Evolutionary conservation across 805 yeast genomes (phyloP), one percentile per base, ranked within the genome.

Genomic region (Tetrapisispora pingtungensis): DNA sequence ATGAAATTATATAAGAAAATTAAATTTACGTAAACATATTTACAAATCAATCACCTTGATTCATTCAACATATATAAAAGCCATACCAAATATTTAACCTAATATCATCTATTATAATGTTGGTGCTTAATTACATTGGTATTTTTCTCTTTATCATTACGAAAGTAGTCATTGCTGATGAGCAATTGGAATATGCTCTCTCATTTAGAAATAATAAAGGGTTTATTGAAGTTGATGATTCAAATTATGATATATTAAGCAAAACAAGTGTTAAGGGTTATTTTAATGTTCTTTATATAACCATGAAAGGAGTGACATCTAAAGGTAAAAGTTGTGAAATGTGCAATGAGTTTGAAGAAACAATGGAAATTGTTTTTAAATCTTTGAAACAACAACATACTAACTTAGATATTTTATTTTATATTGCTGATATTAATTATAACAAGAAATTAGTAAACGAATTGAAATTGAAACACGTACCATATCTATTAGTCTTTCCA

Each of bases 401-500:
- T 1, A 58, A 60, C 5, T 56, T 53, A 47, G 58, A 65, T 28
- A 61, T 77, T 13, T 68, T 69, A 54, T 72, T 80, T 56, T 65
- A 70, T 32, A 62, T 67, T 35, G 72, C 75, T 12, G 89, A 82
- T 47, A 71, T 77, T 41, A 50, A 56, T 2, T 57, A 65, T 2
- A 79, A 79, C 51, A 47, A 62, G 10, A 54, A 58, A 3, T 53
- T 73, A 20, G 73, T 75, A 47, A 56, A 63, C 22, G 59, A 63
- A 10, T 52, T 80, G 42, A 58, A 64, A 3, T 54, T 83, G 45
- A 61, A 61, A 3, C 65, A 75, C 2, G 76, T 81, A 3, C 93
- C 94, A 1, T 80, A 77, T 47, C 51, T 81, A n/a, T 77, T 87
- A 78, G 65, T 82, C 2, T 71, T 75, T 44, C 87, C 88, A 3